Evolutionary conservation across 805 yeast genomes (phyloP).

Genomic region (Sugiyamaella smithiae): DNA sequence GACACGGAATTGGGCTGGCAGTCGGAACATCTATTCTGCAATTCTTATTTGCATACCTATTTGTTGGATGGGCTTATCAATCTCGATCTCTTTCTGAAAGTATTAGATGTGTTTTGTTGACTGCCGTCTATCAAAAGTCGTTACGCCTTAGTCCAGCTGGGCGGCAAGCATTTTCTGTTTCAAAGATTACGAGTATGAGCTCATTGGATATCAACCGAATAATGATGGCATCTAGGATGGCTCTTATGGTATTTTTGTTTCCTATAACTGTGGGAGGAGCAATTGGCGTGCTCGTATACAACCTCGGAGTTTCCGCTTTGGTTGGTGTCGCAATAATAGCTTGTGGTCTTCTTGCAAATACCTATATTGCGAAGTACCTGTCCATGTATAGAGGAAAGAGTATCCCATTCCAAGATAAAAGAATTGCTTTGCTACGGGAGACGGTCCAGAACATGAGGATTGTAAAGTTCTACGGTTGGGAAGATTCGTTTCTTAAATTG

Average conservation of each 20-base stretch:
- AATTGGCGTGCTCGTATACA: conserved; percentile 54
- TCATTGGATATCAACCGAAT: conserved; percentile 72
- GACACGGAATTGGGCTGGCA: conserved; percentile 18
- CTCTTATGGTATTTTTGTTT: conserved; percentile 57
- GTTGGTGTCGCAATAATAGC: conserved; percentile 53
- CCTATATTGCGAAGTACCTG: conserved; percentile 28
- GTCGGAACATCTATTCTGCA: conserved; percentile 7
- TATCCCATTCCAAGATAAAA: conserved; percentile 56
- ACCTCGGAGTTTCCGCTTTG: conserved; percentile 63
- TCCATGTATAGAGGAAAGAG: conserved; percentile 55
- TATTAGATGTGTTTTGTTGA: conserved; percentile 63
- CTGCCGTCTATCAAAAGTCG: conserved; percentile 64
- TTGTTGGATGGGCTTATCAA: conserved; percentile 11
- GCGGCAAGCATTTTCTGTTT: conserved; percentile 53
- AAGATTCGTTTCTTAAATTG: conserved; percentile 58
- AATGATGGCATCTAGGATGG: conserved; percentile 64
- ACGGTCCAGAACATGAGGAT: conserved; percentile 72
- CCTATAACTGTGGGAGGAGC: conserved; percentile 59
- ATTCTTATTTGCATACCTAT: conserved; percentile 6
- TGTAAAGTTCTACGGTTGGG: conserved; percentile 88
- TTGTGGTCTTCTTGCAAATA: conserved; percentile 33
- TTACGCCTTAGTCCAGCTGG: conserved; percentile 53
- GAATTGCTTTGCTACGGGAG: conserved; percentile 77
- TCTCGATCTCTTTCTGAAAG: conserved; percentile 41
- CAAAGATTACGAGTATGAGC: conserved; percentile 64